phyloP scores from a whole-genome alignment of 1,139 yeast species.

The Yamadazyma atmosphaerica region DNA sequence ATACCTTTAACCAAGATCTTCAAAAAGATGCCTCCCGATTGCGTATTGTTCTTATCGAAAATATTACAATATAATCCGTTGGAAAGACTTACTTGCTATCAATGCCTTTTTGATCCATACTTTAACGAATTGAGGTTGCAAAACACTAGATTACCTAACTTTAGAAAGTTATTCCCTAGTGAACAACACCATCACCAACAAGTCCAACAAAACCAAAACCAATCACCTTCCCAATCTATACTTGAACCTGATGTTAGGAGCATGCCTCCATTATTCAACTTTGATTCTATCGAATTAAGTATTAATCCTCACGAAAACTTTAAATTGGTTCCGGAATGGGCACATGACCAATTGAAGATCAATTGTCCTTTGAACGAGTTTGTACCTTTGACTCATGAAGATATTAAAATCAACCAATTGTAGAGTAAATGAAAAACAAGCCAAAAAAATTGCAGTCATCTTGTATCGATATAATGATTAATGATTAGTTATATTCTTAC shows the following conservation, averaged over 20 bases:
- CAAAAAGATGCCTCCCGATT: constrained; percentile 61
- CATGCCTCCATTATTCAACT: constrained; percentile 50
- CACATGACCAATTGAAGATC: constrained; percentile 19
- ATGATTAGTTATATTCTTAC: constrained; percentile 2
- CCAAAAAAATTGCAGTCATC: too few relatives aligned
- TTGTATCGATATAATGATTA: constrained; percentile 1
- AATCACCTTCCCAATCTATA: constrained; percentile 11
- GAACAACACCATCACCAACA: constrained; percentile 21
- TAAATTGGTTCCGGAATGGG: constrained; percentile 42
- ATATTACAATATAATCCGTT: constrained; percentile 77
- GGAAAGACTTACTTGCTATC: constrained; percentile 66
- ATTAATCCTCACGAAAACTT: constrained; percentile 37
- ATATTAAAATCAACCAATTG: constrained; percentile 12
- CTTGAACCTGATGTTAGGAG: constrained; percentile 42
- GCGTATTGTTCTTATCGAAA: constrained; percentile 59
- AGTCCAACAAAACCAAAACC: constrained; percentile 31
- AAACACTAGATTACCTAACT: constrained; percentile 54
- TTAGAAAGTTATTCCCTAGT: constrained; percentile 42
- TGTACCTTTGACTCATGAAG: constrained; percentile 15
- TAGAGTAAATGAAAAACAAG: too few relatives aligned
- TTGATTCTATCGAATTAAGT: constrained; percentile 49
- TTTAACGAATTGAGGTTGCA: constrained; percentile 72
- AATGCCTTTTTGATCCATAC: constrained; percentile 68
- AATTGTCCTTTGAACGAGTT: constrained; percentile 15
- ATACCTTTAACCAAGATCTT: constrained; percentile 86